Evolutionary conservation across 2,329 filamentous ascomycete species (phyloP), one percentile per base, ranked within the genome.

Genomic region (Macrophomina tecta): DNA sequence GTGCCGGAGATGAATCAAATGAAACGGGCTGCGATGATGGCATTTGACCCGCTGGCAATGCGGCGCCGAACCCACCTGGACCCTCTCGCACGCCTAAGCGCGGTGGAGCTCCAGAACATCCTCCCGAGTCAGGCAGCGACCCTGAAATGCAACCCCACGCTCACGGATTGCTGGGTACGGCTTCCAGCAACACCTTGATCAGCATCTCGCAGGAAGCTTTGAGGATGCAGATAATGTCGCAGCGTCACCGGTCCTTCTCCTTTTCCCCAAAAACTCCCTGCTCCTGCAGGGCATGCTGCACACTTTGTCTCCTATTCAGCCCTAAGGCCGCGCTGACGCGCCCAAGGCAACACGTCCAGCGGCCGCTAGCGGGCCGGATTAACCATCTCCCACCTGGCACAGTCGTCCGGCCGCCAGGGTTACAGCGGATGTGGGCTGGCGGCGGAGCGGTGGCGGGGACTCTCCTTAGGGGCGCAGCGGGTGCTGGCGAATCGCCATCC

Each of bases 151-250:
- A 38, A 55, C 16, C 16, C 32, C 52, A 9, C 23, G 23, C 16
- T 38, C 16, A 8, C 14, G 38, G 52, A 30, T 55, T 55, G 52
- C 52, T 23, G 5, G 32, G 40, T 38, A 9, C 52, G 52, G n/a
- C 16, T 55, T 9, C 34, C 12, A n/a, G 32, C 49, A 32, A 34
- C 49, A 32, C 28, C 34, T 12, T 16, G 52, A 55, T 55, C 52
- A 55, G 52, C 52, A 55, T 18, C 52, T 34, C 32, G 52, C 52
- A 55, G 52, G 23, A 53, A 55, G 52, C 52, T 55, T 32, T 55
- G 52, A 38, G 23, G 32, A 38, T 40, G 38, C 52, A 55, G 14
- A 55, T 38, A 55, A 55, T 55, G n/a, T 55, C 52, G 32, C 52
- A 55, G 32, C 16, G 6, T 12, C 32, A 40, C 52, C 52, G 52